phyloP scores from a whole-genome alignment of 352 stramenopile species.

The Stephanocyclus meneghinianus region DNA sequence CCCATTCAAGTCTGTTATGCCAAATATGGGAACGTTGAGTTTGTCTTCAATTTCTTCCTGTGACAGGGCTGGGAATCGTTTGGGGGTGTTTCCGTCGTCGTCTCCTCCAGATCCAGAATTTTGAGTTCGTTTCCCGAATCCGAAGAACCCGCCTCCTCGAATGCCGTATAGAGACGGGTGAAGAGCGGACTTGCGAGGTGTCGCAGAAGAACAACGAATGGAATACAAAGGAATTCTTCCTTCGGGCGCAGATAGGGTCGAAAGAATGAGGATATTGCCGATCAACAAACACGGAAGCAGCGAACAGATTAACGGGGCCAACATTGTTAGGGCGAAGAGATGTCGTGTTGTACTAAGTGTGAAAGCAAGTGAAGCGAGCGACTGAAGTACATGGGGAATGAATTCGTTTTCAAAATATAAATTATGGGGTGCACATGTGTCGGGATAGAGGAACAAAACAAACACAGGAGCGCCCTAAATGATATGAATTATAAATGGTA shows the following conservation, averaged over 20 bases:
- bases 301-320: neutral
- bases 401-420: too few relatives aligned
- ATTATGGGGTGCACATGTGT: too few relatives aligned
- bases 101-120: neutral
- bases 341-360: too few relatives aligned
- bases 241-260: slow-evolving; percentile 9
- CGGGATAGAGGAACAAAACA: too few relatives aligned
- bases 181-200: neutral
- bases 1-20: slow-evolving; percentile 49
- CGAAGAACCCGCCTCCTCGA: slow-evolving; percentile 47
- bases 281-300: slow-evolving; percentile 1
- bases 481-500: neutral
- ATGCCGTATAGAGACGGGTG: slow-evolving; percentile 33
- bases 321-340: neutral
- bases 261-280: slow-evolving; percentile 15
- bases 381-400: too few relatives aligned
- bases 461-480: too few relatives aligned
- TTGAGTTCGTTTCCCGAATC: slow-evolving; percentile 23
- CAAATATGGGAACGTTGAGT: slow-evolving; percentile 53
- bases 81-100: slow-evolving; percentile 18
- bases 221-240: slow-evolving; percentile 1
- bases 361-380: too few relatives aligned
- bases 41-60: slow-evolving; percentile 54
- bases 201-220: neutral
- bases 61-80: slow-evolving; percentile 45